Evolutionary conservation across 441 rosid species (phyloP).

Genomic region (Corymbia citriodora): DNA sequence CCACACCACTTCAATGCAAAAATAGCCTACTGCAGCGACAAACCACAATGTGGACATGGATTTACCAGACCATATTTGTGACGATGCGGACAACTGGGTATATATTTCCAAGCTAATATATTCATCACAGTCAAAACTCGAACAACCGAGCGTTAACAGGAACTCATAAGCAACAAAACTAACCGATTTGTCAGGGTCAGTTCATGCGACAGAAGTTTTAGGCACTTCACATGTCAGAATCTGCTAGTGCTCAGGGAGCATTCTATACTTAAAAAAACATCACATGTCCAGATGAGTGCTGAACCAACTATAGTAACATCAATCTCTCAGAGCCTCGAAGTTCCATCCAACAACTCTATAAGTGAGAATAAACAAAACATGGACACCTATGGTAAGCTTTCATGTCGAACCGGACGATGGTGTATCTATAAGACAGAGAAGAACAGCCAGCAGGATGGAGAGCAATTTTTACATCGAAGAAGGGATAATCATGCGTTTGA

Average conservation of each 20-base stretch:
- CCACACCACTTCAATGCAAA: not conserved
- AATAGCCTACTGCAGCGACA: not conserved
- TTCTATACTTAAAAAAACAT: not conserved
- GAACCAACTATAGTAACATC: constrained; percentile 1
- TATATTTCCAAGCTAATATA: not conserved
- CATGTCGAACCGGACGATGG: constrained; percentile 5
- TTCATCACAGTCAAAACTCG: not conserved
- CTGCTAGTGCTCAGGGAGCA: not conserved
- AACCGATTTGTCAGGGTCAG: not conserved
- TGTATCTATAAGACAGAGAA: constrained; percentile 20
- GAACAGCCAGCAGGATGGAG: constrained; percentile 9
- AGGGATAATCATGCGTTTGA: constrained; percentile 8
- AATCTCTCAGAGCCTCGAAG: constrained; percentile 27
- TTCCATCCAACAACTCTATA: constrained; percentile 26
- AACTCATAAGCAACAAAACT: not conserved
- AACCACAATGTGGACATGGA: not conserved
- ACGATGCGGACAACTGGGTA: not conserved
- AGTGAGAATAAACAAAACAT: constrained; percentile 18
- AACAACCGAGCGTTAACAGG: not conserved
- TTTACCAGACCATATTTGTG: not conserved
- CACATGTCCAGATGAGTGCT: constrained; percentile 14
- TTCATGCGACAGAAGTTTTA: not conserved
- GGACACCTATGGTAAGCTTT: constrained; percentile 4
- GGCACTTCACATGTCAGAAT: constrained; percentile 12
- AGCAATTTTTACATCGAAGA: constrained; percentile 44